These are phyloP conservation scores for Stagonosporopsis rhizophila DNA, from an alignment of 2,329 filamentous ascomycete species.

Conservation along the genomic window DNA sequence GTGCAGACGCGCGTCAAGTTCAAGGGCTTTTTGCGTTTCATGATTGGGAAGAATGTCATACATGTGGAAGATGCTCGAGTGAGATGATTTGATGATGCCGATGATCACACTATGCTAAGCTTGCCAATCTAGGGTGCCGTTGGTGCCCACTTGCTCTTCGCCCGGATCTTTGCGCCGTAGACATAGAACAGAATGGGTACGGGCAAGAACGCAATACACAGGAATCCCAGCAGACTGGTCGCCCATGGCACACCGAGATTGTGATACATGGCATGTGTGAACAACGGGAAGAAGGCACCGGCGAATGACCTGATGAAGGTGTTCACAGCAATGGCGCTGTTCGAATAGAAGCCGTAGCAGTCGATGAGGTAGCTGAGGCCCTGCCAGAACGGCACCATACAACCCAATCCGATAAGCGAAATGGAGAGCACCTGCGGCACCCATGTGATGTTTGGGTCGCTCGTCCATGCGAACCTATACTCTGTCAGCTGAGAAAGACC, in stretches of 20 bases:
- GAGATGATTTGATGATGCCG: too few relatives aligned
- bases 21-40: neutral
- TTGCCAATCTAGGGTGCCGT: constrained; percentile 10
- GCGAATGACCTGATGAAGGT: constrained; percentile 59
- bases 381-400: constrained; percentile 81
- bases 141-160: constrained; percentile 44
- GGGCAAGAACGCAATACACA: constrained; percentile 43
- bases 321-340: constrained; percentile 58
- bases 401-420: constrained; percentile 72
- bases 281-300: constrained; percentile 60
- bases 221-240: constrained; percentile 41
- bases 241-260: constrained; percentile 47
- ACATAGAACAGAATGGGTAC: constrained; percentile 48
- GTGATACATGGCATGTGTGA: constrained; percentile 57
- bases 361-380: constrained; percentile 85
- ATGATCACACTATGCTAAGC: neutral
- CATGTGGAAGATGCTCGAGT: neutral
- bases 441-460: constrained; percentile 59
- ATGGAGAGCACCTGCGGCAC: constrained; percentile 64
- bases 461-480: constrained; percentile 63
- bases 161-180: constrained; percentile 43
- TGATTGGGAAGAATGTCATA: neutral
- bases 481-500: neutral
- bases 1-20: constrained; percentile 7
- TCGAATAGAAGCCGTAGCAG: constrained; percentile 56